Percentiles rank a stretch among this genome's conserved stretches.
These are phyloP conservation scores for Myriosclerotinia duriaeana DNA, from an alignment of 2,329 filamentous ascomycete genomes.

Conservation along the genomic window DNA sequence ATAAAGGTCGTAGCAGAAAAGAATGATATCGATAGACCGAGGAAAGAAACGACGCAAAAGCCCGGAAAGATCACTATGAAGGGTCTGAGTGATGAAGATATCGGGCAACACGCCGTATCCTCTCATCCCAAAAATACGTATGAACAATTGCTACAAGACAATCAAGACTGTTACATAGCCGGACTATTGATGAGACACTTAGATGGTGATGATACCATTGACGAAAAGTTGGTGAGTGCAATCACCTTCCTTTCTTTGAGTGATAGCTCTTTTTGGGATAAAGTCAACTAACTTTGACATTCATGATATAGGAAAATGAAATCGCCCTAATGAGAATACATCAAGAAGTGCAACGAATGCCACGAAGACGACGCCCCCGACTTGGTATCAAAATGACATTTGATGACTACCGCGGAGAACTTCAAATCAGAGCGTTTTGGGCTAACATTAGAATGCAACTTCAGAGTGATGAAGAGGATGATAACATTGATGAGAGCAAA, in stretches of 20 bases:
- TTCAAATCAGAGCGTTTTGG: constrained; percentile 32
- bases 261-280: too few relatives aligned
- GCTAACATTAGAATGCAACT: constrained; percentile 29
- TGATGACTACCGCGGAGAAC: constrained; percentile 23
- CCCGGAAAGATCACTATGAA: too few relatives aligned
- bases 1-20: not conserved
- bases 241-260: not conserved
- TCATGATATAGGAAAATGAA: constrained; percentile 8
- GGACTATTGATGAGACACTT: constrained; percentile 28
- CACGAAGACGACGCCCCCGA: not conserved
- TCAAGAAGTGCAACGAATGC: constrained; percentile 25
- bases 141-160: constrained; percentile 28
- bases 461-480: constrained; percentile 17
- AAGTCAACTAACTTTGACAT: not conserved
- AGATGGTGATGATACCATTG: constrained; percentile 25
- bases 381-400: too few relatives aligned
- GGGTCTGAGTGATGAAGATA: not conserved
- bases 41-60: not conserved
- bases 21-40: too few relatives aligned
- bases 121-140: constrained; percentile 1
- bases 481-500: not conserved
- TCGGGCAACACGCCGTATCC: not conserved
- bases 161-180: constrained; percentile 28
- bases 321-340: constrained; percentile 24
- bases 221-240: constrained; percentile 10